Percentiles rank a stretch among this genome's conserved stretches.
phyloP scores from a whole-genome alignment of 306 rosid genomes.

The Myrica gale region DNA sequence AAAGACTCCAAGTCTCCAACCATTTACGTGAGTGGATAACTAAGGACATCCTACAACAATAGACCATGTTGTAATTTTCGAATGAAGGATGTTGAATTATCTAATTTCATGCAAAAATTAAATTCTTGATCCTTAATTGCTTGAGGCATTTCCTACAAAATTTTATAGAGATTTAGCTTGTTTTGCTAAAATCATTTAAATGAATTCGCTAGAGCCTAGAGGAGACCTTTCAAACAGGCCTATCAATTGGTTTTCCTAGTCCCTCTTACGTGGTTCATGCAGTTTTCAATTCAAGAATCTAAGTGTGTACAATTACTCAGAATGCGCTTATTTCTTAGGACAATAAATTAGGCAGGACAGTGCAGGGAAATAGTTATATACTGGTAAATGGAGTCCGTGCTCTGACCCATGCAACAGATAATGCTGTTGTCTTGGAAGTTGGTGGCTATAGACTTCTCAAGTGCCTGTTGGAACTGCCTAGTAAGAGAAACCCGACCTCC shows the following conservation, averaged over 20 bases:
- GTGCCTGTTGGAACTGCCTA: constrained; percentile 38
- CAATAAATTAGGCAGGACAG: constrained; percentile 5
- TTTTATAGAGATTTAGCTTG: background rate
- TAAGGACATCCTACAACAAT: background rate
- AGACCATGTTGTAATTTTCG: too few relatives aligned
- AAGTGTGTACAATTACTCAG: background rate
- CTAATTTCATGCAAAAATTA: too few relatives aligned
- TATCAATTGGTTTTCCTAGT: background rate
- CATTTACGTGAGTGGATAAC: too few relatives aligned
- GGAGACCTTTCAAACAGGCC: background rate
- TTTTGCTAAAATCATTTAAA: background rate
- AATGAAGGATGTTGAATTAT: too few relatives aligned
- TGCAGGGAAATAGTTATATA: constrained; percentile 19
- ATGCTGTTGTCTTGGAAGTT: constrained; percentile 45
- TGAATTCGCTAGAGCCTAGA: background rate
- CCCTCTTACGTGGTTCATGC: background rate
- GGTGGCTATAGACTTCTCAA: constrained; percentile 38
- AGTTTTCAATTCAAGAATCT: background rate
- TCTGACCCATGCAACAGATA: constrained; percentile 49
- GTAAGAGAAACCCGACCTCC: constrained; percentile 45
- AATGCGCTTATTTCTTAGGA: background rate
- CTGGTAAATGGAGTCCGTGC: constrained; percentile 46
- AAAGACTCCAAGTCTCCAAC: too few relatives aligned
- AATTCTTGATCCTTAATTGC: background rate
- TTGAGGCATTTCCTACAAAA: background rate